These are phyloP conservation scores for Butyriboletus loyo DNA, from an alignment of 768 basidiomycete species.

Conservation along the genomic window DNA sequence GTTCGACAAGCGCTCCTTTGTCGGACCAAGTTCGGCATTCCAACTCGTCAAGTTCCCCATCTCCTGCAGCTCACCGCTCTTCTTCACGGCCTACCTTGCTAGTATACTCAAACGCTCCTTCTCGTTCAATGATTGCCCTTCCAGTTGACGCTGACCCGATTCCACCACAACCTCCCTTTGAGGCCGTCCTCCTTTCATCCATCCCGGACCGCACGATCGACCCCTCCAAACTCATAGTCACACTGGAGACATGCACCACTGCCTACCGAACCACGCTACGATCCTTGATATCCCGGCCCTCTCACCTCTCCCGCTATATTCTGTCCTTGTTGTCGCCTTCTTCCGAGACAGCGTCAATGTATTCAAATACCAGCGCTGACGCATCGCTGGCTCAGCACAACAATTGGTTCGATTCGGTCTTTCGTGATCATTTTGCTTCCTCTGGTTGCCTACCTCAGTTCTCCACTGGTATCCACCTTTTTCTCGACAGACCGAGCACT, in stretches of 20 bases:
- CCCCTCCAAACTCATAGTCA: slow-evolving; percentile 61
- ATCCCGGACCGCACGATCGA: slow-evolving; percentile 49
- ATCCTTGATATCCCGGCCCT: slow-evolving; percentile 67
- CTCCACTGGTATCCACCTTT: slow-evolving; percentile 58
- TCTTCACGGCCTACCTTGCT: slow-evolving; percentile 31
- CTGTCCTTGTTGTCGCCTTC: slow-evolving; percentile 39
- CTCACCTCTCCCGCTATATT: slow-evolving; percentile 61
- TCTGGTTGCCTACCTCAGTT: slow-evolving; percentile 50
- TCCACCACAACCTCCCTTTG: slow-evolving; percentile 57
- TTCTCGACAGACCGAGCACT: slow-evolving; percentile 75
- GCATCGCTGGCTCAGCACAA: slow-evolving; percentile 14
- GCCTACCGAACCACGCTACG: slow-evolving; percentile 63
- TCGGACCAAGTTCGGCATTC: slow-evolving; percentile 29
- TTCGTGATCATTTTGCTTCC: slow-evolving; percentile 61
- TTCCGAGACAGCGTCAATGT: slow-evolving; percentile 54
- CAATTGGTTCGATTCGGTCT: slow-evolving; percentile 45
- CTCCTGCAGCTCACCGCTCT: slow-evolving; percentile 32
- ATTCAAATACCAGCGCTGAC: slow-evolving; percentile 52
- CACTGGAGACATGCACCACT: slow-evolving; percentile 69
- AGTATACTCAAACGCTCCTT: slow-evolving; percentile 34
- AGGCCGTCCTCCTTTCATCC: slow-evolving; percentile 62
- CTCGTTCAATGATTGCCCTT: slow-evolving; percentile 46
- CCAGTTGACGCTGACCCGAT: slow-evolving; percentile 43
- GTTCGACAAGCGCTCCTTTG: slow-evolving; percentile 19
- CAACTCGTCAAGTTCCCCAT: slow-evolving; percentile 32